phyloP scores from a whole-genome alignment of 164 flowering plant species.

The Annona cherimola region DNA sequence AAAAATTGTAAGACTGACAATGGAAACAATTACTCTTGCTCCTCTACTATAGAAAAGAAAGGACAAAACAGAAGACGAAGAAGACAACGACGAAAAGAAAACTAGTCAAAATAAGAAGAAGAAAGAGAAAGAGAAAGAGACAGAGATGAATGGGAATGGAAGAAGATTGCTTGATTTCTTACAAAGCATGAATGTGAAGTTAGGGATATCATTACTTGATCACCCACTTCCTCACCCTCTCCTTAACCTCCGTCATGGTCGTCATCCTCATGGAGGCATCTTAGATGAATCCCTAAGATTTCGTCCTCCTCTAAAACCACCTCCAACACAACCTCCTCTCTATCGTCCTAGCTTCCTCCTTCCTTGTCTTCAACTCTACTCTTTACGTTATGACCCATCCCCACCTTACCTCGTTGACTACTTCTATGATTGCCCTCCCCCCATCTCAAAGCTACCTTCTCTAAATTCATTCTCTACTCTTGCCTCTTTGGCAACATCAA shows the following conservation, averaged over 20 bases:
- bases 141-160: neutral
- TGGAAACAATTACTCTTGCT: no score
- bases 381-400: slow-evolving; percentile 39
- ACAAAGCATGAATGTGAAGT: slow-evolving; percentile 57
- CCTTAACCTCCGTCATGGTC: slow-evolving; percentile 48
- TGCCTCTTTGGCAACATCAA: slow-evolving; percentile 13
- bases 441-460: slow-evolving; percentile 13
- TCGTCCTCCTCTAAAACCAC: slow-evolving; percentile 49
- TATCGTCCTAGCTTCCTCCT: slow-evolving; percentile 38
- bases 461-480: slow-evolving; percentile 18
- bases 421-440: slow-evolving; percentile 31
- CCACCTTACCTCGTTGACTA: slow-evolving; percentile 34
- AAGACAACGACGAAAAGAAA: no score
- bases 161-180: slow-evolving; percentile 49
- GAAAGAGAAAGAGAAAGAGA: no score
- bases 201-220: slow-evolving; percentile 62
- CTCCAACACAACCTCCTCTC: slow-evolving; percentile 55
- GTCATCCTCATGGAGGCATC: slow-evolving; percentile 36
- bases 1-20: no score
- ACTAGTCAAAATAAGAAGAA: no score
- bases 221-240: slow-evolving; percentile 47
- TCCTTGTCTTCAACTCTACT: slow-evolving; percentile 35
- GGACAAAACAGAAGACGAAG: no score
- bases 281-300: slow-evolving; percentile 41
- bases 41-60: no score